Base-by-base conservation (phyloP, 805 yeast species). In the Clavispora phyllophila region DNA sequence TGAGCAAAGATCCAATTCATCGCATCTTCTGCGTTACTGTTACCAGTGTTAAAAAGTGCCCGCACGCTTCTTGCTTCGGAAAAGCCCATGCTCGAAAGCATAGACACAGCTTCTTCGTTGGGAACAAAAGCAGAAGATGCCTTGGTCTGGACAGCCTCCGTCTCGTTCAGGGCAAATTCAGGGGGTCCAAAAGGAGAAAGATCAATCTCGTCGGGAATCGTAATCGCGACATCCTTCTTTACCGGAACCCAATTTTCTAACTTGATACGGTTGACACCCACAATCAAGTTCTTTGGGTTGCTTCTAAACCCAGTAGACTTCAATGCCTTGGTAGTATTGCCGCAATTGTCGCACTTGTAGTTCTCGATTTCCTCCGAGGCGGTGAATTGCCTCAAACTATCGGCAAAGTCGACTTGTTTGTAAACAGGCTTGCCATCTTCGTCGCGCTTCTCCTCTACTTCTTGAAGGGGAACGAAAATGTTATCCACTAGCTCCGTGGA, bases 1-100 rank as follows among this genome's bases (percentile, higher is more conserved):
- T 90, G 96, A 17, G 76, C 84, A 56, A 93, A 83, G 5, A 93
- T 59, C 96, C 97, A 87, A 53, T 87, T 86, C 85, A 86, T 81
- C 0, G 97, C 96, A 5, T 73, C 72, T 49, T 91, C 97, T 0
- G 66, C 62, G 46, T 68, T 56, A 0, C 61, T 50, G 53, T 89
- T 89, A 0, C 88, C 91, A 0, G 96, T 87, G 17, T 76, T 65
- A 52, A 72, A 82, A 27, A 91, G 67, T 0, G 91, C 96, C 51
- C 81, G 78, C 24, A 69, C 68, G 34, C 82, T 72, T 38, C 91
- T 73, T 18, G 74, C 72, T 40, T 77, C 78, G 1, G 89, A 76
- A 58, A 93, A 91, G n/a, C 99, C 99, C 96, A 90, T 93, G 15
- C 78, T 79, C 38, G 69, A 60, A 8, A 93, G 73, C 45, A 73